These are phyloP conservation scores for Microstegium vimineum DNA, from an alignment of 176 grass and related monocot species.

Conservation along the genomic window DNA sequence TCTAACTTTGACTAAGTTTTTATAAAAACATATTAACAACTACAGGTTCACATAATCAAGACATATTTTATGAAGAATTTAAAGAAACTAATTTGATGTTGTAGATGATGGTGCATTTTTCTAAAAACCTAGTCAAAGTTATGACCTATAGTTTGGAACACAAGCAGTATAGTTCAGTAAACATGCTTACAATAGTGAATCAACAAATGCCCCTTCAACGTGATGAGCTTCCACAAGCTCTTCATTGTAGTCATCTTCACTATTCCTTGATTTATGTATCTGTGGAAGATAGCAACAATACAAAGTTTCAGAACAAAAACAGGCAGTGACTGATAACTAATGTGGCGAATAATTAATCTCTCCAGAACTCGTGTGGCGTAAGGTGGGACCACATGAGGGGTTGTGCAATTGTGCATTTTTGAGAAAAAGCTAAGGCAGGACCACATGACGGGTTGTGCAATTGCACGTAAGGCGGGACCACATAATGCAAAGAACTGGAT, in stretches of 20 bases:
- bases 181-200: constrained; percentile 69
- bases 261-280: constrained; percentile 62
- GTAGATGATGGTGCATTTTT: not conserved
- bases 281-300: constrained; percentile 36
- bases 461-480: not conserved
- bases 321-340: not conserved
- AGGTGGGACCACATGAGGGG: not conserved
- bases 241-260: constrained; percentile 65
- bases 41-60: not conserved
- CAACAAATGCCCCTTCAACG: constrained; percentile 91
- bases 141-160: not conserved
- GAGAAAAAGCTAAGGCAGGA: not conserved
- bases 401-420: not conserved
- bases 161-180: constrained; percentile 6
- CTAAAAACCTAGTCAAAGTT: not conserved
- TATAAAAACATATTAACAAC: not conserved
- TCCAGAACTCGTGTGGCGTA: not conserved
- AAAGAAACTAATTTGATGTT: not conserved
- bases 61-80: not conserved
- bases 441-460: not conserved
- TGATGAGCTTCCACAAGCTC: constrained; percentile 74
- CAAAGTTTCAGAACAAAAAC: constrained; percentile 26
- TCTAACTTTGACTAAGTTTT: not conserved
- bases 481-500: not conserved
- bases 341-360: constrained; percentile 14